Conservation (phyloP, 2,329 filamentous ascomycete genomes). For the Penicillium hesseltinei region DNA sequence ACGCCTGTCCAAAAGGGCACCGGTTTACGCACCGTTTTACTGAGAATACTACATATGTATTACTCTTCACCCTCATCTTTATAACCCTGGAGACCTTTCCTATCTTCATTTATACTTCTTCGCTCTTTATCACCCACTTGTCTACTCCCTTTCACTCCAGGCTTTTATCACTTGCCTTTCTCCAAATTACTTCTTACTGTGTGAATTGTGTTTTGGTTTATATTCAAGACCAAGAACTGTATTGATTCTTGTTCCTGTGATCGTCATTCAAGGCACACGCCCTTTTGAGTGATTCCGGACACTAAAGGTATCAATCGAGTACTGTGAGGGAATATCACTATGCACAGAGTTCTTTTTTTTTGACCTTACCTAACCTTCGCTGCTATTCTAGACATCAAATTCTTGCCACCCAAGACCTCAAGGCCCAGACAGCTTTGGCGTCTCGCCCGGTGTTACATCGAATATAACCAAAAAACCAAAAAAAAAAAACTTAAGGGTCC, state of each 20-base stretch:
- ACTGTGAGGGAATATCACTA: conserved; percentile 10
- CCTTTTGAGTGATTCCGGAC: neutral
- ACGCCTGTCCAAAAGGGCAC: conserved; percentile 4
- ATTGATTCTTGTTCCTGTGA: neutral
- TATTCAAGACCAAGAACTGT: neutral
- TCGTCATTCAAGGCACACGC: neutral
- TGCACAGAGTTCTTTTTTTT: neutral
- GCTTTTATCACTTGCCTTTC: neutral
- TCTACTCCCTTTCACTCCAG: neutral
- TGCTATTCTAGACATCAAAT: conserved; percentile 13
- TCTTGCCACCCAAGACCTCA: conserved; percentile 20
- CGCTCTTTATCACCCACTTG: conserved; percentile 10
- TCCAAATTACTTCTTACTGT: neutral
- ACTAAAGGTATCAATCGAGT: conserved; percentile 6
- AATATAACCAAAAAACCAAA: conserved; percentile 6
- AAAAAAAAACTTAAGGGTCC: conserved; percentile 17
- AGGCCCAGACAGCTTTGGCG: conserved; percentile 18
- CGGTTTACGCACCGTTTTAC: neutral
- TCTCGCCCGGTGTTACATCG: conserved; percentile 25
- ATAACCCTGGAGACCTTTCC: neutral
- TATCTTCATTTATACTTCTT: neutral
- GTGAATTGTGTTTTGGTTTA: neutral
- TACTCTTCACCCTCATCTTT: neutral
- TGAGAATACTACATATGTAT: neutral
- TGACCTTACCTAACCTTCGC: conserved; percentile 15